Conservation (phyloP, 2,329 filamentous ascomycete genomes). For the Fusarium nygamai region DNA sequence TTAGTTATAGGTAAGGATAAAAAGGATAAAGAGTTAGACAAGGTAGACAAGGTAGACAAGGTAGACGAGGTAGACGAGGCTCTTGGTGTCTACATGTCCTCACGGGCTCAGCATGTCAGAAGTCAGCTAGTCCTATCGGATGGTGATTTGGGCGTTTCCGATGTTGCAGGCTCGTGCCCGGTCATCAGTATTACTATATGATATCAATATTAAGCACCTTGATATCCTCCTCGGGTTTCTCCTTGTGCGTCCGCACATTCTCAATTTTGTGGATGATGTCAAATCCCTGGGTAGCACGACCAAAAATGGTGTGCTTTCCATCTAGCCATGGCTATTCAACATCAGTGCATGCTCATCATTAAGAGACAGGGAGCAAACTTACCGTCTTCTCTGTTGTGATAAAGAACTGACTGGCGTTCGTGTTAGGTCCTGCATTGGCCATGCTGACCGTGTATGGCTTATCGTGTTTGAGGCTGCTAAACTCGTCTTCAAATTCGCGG, state of each 20-base stretch:
- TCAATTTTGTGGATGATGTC: conserved; percentile 98
- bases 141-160: neutral
- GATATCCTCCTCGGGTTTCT: conserved; percentile 96
- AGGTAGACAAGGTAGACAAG: too few relatives aligned
- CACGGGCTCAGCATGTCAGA: neutral
- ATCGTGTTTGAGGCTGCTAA: conserved; percentile 90
- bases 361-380: conserved; percentile 49
- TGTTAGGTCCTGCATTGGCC: conserved; percentile 96
- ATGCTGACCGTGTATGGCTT: conserved; percentile 97
- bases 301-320: conserved; percentile 96
- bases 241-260: conserved; percentile 84
- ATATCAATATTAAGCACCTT: conserved; percentile 92
- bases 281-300: conserved; percentile 86
- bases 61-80: too few relatives aligned
- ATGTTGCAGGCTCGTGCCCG: neutral
- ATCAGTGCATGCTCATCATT: neutral
- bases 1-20: neutral
- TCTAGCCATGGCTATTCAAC: conserved; percentile 83
- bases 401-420: conserved; percentile 97
- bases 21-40: too few relatives aligned
- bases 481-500: conserved; percentile 94
- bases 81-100: neutral
- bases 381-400: conserved; percentile 97
- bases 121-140: neutral
- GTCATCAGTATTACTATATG: conserved; percentile 47